Evolutionary conservation across 345 rosid genomes (phyloP).

Genomic region (Rhodamnia argentea): DNA sequence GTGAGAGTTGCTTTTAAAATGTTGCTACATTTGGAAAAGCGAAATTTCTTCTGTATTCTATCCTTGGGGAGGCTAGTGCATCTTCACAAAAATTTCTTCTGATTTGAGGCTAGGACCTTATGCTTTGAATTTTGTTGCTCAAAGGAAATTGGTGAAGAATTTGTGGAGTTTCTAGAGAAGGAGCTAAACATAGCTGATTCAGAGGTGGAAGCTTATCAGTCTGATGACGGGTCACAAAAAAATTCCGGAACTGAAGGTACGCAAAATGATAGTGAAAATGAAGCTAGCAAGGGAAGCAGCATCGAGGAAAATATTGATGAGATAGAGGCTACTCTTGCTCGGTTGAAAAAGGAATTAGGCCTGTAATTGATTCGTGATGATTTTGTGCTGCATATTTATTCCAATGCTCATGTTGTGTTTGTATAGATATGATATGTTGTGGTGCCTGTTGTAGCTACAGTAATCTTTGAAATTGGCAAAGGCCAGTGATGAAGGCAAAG

Average conservation of each 20-base stretch:
- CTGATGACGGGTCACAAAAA: conserved; percentile 1
- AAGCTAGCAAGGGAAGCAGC: conserved; percentile 33
- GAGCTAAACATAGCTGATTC: conserved; percentile 65
- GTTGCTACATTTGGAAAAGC: not conserved
- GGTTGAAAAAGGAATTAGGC: conserved; percentile 79
- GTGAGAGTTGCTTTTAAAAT: conserved; percentile 25
- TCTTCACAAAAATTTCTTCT: not conserved
- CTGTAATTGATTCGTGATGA: conserved; percentile 19
- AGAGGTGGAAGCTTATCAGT: conserved; percentile 17
- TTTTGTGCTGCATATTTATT: not conserved
- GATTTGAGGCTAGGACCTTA: not conserved
- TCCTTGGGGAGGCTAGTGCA: no score
- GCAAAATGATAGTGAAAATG: conserved; percentile 4
- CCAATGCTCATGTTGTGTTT: not conserved
- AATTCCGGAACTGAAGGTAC: conserved; percentile 10
- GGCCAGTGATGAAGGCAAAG: not conserved
- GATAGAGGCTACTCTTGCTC: conserved; percentile 84
- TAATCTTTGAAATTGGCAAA: not conserved
- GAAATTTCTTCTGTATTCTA: not conserved
- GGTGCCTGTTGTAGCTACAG: not conserved
- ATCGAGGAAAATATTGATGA: conserved; percentile 71
- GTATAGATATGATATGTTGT: not conserved
- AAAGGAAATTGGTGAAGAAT: conserved; percentile 90
- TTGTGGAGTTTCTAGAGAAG: conserved; percentile 86
- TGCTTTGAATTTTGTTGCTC: not conserved